These are phyloP conservation scores for Aspergillus latus DNA, from an alignment of 2,329 filamentous ascomycete genomes.

Conservation along the genomic window DNA sequence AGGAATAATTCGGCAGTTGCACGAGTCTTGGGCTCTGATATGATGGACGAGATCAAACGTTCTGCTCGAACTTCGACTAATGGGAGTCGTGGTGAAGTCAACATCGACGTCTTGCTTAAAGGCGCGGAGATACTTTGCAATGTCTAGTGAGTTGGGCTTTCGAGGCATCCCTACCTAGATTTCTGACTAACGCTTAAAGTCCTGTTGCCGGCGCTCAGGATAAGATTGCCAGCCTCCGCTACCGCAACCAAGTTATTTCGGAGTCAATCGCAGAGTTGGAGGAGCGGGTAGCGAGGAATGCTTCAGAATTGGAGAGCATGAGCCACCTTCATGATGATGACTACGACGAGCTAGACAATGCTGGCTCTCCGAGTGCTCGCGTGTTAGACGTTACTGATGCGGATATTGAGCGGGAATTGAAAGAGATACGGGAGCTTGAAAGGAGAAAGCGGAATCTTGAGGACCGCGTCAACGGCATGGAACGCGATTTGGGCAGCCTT, in stretches of 20 bases:
- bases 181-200: constrained; percentile 11
- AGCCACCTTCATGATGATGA: constrained; percentile 60
- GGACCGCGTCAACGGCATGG: constrained; percentile 66
- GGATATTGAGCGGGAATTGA: constrained; percentile 48
- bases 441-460: constrained; percentile 62
- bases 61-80: constrained; percentile 57
- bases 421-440: constrained; percentile 62
- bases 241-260: constrained; percentile 67
- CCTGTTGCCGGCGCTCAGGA: constrained; percentile 66
- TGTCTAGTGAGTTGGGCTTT: constrained; percentile 64
- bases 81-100: constrained; percentile 65
- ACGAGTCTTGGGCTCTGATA: constrained; percentile 80
- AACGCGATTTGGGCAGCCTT: constrained; percentile 64
- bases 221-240: constrained; percentile 69
- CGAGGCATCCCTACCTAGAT: neutral
- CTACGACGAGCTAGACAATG: constrained; percentile 55
- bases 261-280: constrained; percentile 81
- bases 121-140: constrained; percentile 88
- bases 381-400: constrained; percentile 40
- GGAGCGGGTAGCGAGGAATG: constrained; percentile 72
- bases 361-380: constrained; percentile 28
- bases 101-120: constrained; percentile 78
- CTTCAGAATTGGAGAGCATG: constrained; percentile 69
- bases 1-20: constrained; percentile 78
- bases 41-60: constrained; percentile 75